Evolutionary conservation across 305 asterid genomes (phyloP).

Genomic region (Fraxinus angustifolia): DNA sequence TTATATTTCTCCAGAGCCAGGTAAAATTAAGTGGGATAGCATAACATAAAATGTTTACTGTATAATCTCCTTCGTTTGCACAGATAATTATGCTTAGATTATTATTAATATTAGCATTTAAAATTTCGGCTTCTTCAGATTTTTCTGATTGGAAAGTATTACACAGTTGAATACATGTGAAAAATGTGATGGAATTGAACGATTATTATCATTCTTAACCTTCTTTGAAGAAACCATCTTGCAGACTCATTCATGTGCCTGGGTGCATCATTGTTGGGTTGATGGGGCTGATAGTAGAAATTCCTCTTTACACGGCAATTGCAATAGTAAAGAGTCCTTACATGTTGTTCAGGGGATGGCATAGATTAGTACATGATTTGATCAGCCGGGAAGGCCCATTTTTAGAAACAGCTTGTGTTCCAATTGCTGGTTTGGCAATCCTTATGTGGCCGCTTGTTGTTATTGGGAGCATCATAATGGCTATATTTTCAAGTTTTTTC

Average conservation of each 20-base stretch:
- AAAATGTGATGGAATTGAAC: background rate
- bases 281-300: slow-evolving; percentile 72
- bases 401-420: slow-evolving; percentile 91
- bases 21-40: slow-evolving; percentile 1
- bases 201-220: background rate
- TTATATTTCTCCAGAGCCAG: background rate
- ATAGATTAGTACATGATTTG: slow-evolving; percentile 73
- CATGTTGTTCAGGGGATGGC: slow-evolving; percentile 95
- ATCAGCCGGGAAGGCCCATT: slow-evolving; percentile 95
- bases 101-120: background rate
- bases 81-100: background rate
- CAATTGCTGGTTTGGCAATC: slow-evolving; percentile 86
- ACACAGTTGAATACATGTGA: background rate
- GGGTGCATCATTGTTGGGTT: slow-evolving; percentile 79
- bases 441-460: slow-evolving; percentile 93
- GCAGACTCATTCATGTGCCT: slow-evolving; percentile 81
- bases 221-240: slow-evolving; percentile 8
- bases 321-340: slow-evolving; percentile 82
- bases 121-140: background rate
- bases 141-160: background rate
- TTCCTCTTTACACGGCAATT: slow-evolving; percentile 78
- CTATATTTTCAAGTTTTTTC: slow-evolving; percentile 74
- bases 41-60: background rate
- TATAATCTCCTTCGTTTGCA: background rate
- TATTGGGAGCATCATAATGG: slow-evolving; percentile 65